phyloP scores from a whole-genome alignment of 2,329 filamentous ascomycete species.

The Helminthosporium solani region DNA sequence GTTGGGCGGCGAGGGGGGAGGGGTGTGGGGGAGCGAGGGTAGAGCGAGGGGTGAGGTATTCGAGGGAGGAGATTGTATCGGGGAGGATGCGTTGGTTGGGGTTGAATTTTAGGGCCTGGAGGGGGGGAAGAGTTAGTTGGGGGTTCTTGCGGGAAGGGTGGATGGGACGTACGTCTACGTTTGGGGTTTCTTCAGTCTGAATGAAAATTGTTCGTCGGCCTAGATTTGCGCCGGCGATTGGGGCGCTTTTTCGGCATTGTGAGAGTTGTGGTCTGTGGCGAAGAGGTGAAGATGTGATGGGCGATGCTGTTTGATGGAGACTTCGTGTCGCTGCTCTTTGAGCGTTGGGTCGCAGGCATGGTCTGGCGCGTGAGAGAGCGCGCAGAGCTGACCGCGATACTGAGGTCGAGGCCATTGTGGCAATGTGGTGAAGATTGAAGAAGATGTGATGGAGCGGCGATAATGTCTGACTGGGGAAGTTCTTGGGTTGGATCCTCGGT shows the following conservation, averaged over 20 bases:
- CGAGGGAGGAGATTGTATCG: constrained; percentile 69
- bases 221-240: constrained; percentile 13
- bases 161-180: constrained; percentile 66
- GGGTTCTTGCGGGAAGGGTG: background rate
- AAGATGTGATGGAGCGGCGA: background rate
- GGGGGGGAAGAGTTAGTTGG: background rate
- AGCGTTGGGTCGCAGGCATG: constrained; percentile 22
- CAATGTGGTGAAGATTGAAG: background rate
- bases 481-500: background rate
- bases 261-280: constrained; percentile 34
- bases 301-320: constrained; percentile 36
- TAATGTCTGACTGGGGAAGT: background rate
- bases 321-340: constrained; percentile 36
- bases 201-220: constrained; percentile 82
- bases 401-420: constrained; percentile 30
- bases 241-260: constrained; percentile 22
- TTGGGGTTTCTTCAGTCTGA: constrained; percentile 92
- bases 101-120: constrained; percentile 80
- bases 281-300: constrained; percentile 33
- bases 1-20: constrained; percentile 83
- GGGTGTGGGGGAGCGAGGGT: constrained; percentile 87
- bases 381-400: constrained; percentile 33
- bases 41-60: constrained; percentile 85
- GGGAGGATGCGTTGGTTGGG: constrained; percentile 87
- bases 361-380: constrained; percentile 25